Conservation (phyloP, 2,329 filamentous ascomycete species). For the Ophiostoma tasmaniense region DNA sequence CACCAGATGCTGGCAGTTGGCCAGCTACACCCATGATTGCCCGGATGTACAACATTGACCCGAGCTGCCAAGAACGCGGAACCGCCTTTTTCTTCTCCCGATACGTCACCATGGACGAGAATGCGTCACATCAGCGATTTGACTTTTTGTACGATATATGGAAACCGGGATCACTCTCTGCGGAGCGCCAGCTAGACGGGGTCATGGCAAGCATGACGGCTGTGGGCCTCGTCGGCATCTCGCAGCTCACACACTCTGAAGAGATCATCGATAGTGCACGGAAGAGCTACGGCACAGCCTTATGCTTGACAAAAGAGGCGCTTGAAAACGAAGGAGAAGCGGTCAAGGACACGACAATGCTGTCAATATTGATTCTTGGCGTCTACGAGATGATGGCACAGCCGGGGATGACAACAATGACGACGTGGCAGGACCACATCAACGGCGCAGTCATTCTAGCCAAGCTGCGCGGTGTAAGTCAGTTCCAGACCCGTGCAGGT, state of each 20-base stretch:
- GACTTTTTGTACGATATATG: constrained; percentile 46
- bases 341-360: constrained; percentile 44
- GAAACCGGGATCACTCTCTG: constrained; percentile 33
- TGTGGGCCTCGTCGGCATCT: constrained; percentile 45
- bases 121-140: constrained; percentile 41
- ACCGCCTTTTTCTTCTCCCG: constrained; percentile 44
- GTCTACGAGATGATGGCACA: constrained; percentile 48
- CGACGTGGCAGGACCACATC: constrained; percentile 46
- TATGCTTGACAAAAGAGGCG: constrained; percentile 42
- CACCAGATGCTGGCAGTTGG: constrained; percentile 29
- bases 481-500: constrained; percentile 39
- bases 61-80: constrained; percentile 36
- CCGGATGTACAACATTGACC: constrained; percentile 27
- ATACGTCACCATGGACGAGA: constrained; percentile 39
- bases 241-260: constrained; percentile 36
- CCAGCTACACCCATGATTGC: constrained; percentile 25
- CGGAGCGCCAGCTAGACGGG: constrained; percentile 33
- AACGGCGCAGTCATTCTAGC: constrained; percentile 44
- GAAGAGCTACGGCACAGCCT: constrained; percentile 43
- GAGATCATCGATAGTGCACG: constrained; percentile 40
- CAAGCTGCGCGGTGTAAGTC: constrained; percentile 39
- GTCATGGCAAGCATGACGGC: constrained; percentile 46
- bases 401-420: constrained; percentile 36
- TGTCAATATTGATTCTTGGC: constrained; percentile 44
- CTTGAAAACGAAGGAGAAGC: constrained; percentile 37